These are phyloP conservation scores for Sarcocystis neurona DNA, from an alignment of 169 alveolate genomes.

Conservation along the genomic window DNA sequence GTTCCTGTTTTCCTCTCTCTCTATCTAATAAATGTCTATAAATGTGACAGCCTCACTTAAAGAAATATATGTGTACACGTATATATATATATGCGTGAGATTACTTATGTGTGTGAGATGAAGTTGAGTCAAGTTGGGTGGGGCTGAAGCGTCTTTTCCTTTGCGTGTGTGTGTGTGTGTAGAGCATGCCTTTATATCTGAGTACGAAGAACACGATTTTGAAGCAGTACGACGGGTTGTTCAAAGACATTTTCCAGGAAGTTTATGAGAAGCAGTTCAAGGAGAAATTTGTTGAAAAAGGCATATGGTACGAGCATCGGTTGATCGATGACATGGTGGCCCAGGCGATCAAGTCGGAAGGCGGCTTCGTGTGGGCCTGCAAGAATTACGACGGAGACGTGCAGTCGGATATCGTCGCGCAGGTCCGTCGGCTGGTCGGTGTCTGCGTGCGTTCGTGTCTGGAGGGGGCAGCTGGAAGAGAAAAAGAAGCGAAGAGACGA, in stretches of 20 bases:
- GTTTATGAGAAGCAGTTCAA: constrained; percentile 86
- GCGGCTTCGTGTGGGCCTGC: constrained; percentile 99
- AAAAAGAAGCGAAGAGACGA: not conserved
- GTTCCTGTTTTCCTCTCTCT: not conserved
- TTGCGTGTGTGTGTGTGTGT: not conserved
- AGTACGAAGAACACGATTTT: constrained; percentile 93
- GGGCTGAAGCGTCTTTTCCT: not conserved
- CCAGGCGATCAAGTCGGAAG: constrained; percentile 90
- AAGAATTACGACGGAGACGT: constrained; percentile 98
- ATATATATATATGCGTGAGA: not conserved
- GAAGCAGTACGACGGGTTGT: constrained; percentile 93
- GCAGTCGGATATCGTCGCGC: constrained; percentile 94
- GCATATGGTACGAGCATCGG: constrained; percentile 91
- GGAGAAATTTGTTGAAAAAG: constrained; percentile 80
- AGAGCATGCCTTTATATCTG: constrained; percentile 89
- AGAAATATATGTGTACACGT: not conserved
- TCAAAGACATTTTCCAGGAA: constrained; percentile 91
- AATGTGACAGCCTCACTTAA: not conserved
- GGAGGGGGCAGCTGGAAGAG: not conserved
- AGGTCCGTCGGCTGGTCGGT: constrained; percentile 56
- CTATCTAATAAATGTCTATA: not conserved
- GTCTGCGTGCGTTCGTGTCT: constrained; percentile 1
- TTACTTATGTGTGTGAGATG: not conserved
- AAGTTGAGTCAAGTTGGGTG: not conserved
- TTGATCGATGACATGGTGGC: constrained; percentile 99